A percentile compares a stretch with the other conserved stretches of the same genome.
phyloP scores from a whole-genome alignment of 768 basidiomycete species.

The Mycena rebaudengoi region DNA sequence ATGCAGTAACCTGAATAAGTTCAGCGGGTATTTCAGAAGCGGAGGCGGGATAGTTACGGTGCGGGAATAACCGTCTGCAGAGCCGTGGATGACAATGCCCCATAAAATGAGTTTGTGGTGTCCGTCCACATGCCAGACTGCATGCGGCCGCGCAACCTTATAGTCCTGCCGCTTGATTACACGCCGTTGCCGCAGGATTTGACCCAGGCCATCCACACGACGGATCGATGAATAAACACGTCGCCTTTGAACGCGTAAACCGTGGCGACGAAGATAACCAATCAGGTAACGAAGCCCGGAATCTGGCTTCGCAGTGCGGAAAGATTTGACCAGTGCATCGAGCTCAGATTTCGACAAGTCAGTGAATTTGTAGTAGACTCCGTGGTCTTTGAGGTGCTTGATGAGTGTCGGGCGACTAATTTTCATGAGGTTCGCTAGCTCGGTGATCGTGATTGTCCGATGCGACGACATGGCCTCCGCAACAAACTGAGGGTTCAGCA shows the following conservation, averaged over 20 bases:
- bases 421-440: not conserved
- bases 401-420: not conserved
- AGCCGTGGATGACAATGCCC: constrained; percentile 38
- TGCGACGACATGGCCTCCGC: not conserved
- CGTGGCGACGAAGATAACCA: constrained; percentile 29
- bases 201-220: constrained; percentile 34
- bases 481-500: not conserved
- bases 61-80: constrained; percentile 40
- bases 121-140: constrained; percentile 36
- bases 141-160: constrained; percentile 27
- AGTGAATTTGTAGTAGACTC: constrained; percentile 7
- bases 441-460: not conserved
- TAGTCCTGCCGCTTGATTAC: constrained; percentile 26
- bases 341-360: constrained; percentile 14
- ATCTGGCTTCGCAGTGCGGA: constrained; percentile 28
- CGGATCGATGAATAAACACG: constrained; percentile 24
- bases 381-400: not conserved
- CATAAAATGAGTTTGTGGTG: constrained; percentile 38
- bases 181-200: constrained; percentile 19
- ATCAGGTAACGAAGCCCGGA: constrained; percentile 36
- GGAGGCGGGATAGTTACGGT: constrained; percentile 27
- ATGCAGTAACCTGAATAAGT: constrained; percentile 6
- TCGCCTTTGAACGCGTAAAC: constrained; percentile 27
- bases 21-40: not conserved
- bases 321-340: constrained; percentile 13